Conservation (phyloP, 2,329 filamentous ascomycete species). For the Beauveria scarabaeidicola region DNA sequence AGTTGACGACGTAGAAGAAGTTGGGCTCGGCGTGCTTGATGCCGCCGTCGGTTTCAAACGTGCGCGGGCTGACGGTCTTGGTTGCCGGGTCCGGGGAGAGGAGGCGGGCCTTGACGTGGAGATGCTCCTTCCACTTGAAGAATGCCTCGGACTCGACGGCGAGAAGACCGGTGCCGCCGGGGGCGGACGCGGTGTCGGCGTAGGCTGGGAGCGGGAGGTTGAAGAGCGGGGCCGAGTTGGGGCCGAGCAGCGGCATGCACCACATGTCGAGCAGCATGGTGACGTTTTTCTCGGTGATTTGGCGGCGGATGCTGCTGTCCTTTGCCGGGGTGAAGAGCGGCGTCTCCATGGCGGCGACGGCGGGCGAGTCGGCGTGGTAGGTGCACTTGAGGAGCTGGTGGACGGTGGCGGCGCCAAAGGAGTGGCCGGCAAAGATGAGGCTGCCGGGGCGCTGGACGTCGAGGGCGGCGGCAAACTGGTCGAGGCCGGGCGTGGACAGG, state of each 20-base stretch:
- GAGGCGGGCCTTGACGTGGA: conserved; percentile 58
- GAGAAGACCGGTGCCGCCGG: conserved; percentile 52
- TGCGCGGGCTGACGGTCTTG: conserved; percentile 30
- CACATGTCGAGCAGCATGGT: conserved; percentile 71
- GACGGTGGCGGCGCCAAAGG: conserved; percentile 67
- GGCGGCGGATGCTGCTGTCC: conserved; percentile 47
- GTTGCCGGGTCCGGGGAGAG: conserved; percentile 49
- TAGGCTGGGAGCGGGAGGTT: conserved; percentile 68
- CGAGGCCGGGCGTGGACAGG: conserved; percentile 39
- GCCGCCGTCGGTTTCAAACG: conserved; percentile 35
- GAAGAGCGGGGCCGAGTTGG: conserved; percentile 54
- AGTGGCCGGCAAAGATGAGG: conserved; percentile 71
- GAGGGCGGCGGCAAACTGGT: conserved; percentile 52
- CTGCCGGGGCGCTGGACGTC: conserved; percentile 63
- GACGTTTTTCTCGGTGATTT: conserved; percentile 60
- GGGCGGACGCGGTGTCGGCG: conserved; percentile 37
- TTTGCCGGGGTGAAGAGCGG: conserved; percentile 54
- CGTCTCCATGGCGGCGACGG: conserved; percentile 37
- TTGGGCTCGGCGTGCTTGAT: conserved; percentile 44
- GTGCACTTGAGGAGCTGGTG: conserved; percentile 73
- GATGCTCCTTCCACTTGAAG: conserved; percentile 67
- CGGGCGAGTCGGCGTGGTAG: conserved; percentile 52
- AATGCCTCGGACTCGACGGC: conserved; percentile 70
- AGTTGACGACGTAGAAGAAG: conserved; percentile 64
- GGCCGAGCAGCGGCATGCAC: conserved; percentile 63